These are phyloP conservation scores for Aspergillus japonicus DNA, from an alignment of 2,329 filamentous ascomycete genomes.

Conservation along the genomic window DNA sequence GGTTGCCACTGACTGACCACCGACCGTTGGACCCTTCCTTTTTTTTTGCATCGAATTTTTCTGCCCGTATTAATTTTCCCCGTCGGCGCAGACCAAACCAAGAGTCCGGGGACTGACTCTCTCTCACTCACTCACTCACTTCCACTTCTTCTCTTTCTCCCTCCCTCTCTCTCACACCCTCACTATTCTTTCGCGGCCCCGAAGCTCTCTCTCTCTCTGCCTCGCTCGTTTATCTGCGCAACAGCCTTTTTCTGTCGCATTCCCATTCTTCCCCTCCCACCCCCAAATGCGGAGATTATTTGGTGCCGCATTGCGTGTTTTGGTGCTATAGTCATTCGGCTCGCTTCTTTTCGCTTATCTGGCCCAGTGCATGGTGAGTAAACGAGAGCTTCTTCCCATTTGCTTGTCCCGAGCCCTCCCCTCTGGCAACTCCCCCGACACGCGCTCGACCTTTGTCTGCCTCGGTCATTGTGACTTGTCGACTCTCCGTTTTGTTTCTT, in stretches of 20 bases:
- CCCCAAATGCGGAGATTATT: conserved; percentile 22
- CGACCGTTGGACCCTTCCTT: not conserved
- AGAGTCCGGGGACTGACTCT: conserved; percentile 12
- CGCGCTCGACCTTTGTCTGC: not conserved
- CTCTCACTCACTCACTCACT: not conserved
- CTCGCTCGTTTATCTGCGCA: conserved; percentile 23
- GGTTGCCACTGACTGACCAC: conserved; percentile 6
- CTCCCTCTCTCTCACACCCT: not conserved
- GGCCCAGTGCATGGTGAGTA: conserved; percentile 26
- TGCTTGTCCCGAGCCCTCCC: conserved; percentile 17
- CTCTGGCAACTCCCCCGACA: conserved; percentile 8
- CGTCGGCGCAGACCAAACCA: not conserved
- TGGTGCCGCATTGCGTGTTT: conserved; percentile 20
- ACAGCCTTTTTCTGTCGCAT: conserved; percentile 21
- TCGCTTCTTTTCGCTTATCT: conserved; percentile 28
- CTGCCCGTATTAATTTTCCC: not conserved
- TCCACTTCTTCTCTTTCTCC: not conserved
- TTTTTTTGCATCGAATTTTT: not conserved
- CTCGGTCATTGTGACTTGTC: not conserved
- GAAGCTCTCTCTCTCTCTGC: conserved; percentile 19
- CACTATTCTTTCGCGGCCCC: conserved; percentile 15
- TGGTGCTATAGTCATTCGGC: conserved; percentile 28
- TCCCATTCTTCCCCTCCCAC: conserved; percentile 7
- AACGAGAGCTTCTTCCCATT: conserved; percentile 19
- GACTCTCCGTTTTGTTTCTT: not conserved